Evolutionary conservation across 371 early-diverging fungal genomes (phyloP).

Genomic region (Capillidium heterosporum): DNA sequence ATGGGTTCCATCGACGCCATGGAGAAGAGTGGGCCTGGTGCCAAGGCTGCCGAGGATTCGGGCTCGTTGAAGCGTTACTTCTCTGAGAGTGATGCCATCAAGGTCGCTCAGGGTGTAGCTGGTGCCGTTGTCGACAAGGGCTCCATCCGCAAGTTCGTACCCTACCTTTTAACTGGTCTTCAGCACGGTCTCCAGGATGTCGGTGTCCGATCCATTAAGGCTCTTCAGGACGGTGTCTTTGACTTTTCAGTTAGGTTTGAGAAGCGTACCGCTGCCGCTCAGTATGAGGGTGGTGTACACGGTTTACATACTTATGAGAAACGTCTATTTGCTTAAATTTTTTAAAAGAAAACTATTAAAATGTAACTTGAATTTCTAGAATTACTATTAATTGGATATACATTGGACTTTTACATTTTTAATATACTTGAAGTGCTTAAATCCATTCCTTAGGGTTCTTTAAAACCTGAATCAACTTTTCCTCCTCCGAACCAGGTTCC

Average conservation of each 20-base stretch:
- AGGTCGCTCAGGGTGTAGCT: conserved; percentile 96
- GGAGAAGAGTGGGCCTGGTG: conserved; percentile 25
- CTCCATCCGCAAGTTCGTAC: conserved; percentile 74
- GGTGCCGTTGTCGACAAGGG: conserved; percentile 95
- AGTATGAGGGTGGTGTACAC: conserved; percentile 93
- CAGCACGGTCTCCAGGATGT: conserved; percentile 96
- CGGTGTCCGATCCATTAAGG: conserved; percentile 44
- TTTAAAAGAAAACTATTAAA: too few species aligned
- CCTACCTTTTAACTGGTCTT: conserved; percentile 79
- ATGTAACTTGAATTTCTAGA: too few species aligned
- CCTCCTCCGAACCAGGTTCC: conserved; percentile 43
- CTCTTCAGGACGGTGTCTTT: conserved; percentile 44
- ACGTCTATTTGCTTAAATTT: conserved; percentile 9
- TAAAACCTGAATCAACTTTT: conserved; percentile 51
- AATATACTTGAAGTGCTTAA: too few species aligned
- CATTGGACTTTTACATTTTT: too few species aligned
- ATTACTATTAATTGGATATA: too few species aligned
- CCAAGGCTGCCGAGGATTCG: conserved; percentile 36
- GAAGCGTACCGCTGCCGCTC: conserved; percentile 82
- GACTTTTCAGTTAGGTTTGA: conserved; percentile 74
- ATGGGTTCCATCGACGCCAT: conserved; percentile 96
- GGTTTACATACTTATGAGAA: conserved; percentile 44
- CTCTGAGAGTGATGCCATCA: conserved; percentile 82
- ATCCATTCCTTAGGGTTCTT: conserved; percentile 68
- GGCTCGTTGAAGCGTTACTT: conserved; percentile 89